Base-by-base conservation (phyloP, 2,329 filamentous ascomycete genomes). In the Alternaria metachromatica region DNA sequence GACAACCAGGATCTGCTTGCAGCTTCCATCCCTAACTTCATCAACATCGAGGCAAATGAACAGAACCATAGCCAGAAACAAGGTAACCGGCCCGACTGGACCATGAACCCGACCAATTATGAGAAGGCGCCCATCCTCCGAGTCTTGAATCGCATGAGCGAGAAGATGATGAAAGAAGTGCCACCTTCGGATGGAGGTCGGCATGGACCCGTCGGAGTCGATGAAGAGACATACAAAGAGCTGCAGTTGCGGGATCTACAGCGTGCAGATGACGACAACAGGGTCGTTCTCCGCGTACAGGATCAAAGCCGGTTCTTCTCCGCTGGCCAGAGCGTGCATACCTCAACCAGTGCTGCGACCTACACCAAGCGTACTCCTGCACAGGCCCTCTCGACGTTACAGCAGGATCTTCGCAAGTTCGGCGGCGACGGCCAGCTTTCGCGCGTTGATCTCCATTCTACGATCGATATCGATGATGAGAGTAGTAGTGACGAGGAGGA, bases 21-120 rank as follows among this genome's bases (percentile, higher is more conserved):
- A 4, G 83, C 89, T 33, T 87, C 90, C 60, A 89, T 99, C 20
- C 94, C 96, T 1, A 90, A 94, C 72, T 94, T 96, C 68, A 94
- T 99, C 71, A 92, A 99, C 77, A 81, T 99, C 25, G 93, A 95
- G 76, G 96, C 91, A 28, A 99, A 99, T 75, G 96, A 98, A 81
- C 92, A 96, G 78, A 95, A 99, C 74, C 90, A 97, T 79, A 96
- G 94, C 71, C 92, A 94, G 57, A 88, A 90, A 74, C 90, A 87
- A 72, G 96, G 96, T 54, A 98, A 99, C 78, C 87, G 91, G 56
- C 93, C 95, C 59, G 94, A 98, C 76, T 83, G 92, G 37, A 96
- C 96, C 68, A 97, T 98, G 93, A 88, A 93, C 33, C 93, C 94
- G 2, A 86, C 85, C 3, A 86, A 89, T 11, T 83, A 87, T 50